These are phyloP conservation scores for Purpureocillium lavendulum DNA, from an alignment of 2,329 filamentous ascomycete genomes.

Conservation along the genomic window DNA sequence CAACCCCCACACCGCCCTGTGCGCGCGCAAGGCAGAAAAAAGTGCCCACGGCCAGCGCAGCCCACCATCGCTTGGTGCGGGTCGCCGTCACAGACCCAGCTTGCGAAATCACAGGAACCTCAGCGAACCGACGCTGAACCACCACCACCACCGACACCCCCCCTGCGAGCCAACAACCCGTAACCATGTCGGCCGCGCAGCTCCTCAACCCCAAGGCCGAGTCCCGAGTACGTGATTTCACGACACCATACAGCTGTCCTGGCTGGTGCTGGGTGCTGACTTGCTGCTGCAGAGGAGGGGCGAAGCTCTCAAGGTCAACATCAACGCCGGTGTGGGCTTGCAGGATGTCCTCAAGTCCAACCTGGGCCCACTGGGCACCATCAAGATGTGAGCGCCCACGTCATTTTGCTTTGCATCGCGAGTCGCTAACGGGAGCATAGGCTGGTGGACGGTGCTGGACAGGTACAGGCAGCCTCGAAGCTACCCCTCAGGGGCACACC, in stretches of 20 bases:
- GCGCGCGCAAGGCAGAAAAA: slow-evolving; percentile 22
- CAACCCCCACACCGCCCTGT: slow-evolving; percentile 21
- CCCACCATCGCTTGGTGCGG: slow-evolving; percentile 18
- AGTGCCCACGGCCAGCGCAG: slow-evolving; percentile 14
- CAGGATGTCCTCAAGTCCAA: slow-evolving; percentile 96
- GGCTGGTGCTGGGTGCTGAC: slow-evolving; percentile 13
- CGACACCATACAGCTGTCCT: slow-evolving; percentile 8
- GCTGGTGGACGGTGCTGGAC: slow-evolving; percentile 62
- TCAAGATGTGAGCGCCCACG: slow-evolving; percentile 70
- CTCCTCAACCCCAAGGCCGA: slow-evolving; percentile 98
- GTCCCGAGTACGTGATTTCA: slow-evolving; percentile 64
- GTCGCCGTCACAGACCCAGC: slow-evolving; percentile 17
- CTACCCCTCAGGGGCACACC: slow-evolving; percentile 16
- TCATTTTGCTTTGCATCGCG: slow-evolving; percentile 1
- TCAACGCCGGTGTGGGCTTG: slow-evolving; percentile 87
- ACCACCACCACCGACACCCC: slow-evolving; percentile 6
- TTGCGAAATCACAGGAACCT: slow-evolving; percentile 17
- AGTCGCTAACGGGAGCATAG: slow-evolving; percentile 29
- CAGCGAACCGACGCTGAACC: slow-evolving; percentile 6
- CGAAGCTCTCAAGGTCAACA: slow-evolving; percentile 95
- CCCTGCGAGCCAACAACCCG: slow-evolving; percentile 9
- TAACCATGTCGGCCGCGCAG: slow-evolving; percentile 87
- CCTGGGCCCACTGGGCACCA: slow-evolving; percentile 82
- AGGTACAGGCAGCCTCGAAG: slow-evolving; percentile 36
- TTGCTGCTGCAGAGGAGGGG: slow-evolving; percentile 66